Base-by-base conservation (phyloP, 2,329 filamentous ascomycete species). In the Colletotrichum graminicola region DNA sequence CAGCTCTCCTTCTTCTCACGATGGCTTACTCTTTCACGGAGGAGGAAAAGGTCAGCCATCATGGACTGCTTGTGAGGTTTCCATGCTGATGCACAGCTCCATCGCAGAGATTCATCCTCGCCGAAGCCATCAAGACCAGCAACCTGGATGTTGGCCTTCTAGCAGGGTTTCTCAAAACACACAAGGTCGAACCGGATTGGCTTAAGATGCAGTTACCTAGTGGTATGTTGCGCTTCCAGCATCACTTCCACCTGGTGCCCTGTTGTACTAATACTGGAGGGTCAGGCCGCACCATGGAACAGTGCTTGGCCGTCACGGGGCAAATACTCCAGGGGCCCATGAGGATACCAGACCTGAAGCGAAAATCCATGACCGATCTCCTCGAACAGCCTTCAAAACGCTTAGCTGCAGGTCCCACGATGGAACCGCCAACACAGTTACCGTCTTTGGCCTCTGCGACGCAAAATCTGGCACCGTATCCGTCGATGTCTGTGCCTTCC, bases 121-220 rank as follows among this genome's bases (percentile, higher is more conserved):
- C 83, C 67, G 88, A 90, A 78, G 86, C 89, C 75, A 86, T 90
- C 78, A 90, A 89, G 75, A 82, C 82, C 71, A 89, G 87, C 79
- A 78, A 82, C 39, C 78, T 89, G 70, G 84, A 87, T 67, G 76
- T 88, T 32, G 77, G 80, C 14, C 78, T 77, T 23, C 78, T 90
- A 39, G 82, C 84, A 26, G 79, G 80, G 16, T 88, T 90, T 72
- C 81, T 89, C 74, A 84, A 76, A 72, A 5, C 62, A 43, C 57
- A 72, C 43, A 51, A 47, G 12, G 75, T 86, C 64, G 78, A 81
- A 70, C 83, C 84, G 11, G 80, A 83, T 64, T 87, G 84, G 84
- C 79, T 84, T 77, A 79, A 77, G 56, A 86, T 87, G 81, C 84
- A 86, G 73, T 79, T 87, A 49, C 85, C 85, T 14, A 74, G 76